Percentiles rank a stretch among this genome's conserved stretches.
phyloP scores from a whole-genome alignment of 306 rosid genomes.

The Datisca glomerata region DNA sequence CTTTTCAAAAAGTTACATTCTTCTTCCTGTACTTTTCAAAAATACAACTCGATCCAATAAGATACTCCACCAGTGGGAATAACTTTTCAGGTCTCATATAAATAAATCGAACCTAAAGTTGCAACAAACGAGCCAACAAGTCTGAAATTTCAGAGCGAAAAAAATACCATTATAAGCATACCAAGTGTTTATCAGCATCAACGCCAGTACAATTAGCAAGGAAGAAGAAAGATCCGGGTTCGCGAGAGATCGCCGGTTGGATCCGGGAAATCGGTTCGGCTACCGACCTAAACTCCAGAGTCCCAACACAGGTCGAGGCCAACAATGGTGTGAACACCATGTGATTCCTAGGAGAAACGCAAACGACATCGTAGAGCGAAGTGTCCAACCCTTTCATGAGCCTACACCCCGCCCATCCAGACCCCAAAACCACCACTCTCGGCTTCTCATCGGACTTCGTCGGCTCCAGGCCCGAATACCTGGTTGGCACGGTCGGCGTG shows the following conservation, averaged over 20 bases:
- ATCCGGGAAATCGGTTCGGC: slow-evolving; percentile 86
- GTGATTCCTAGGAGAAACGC: slow-evolving; percentile 95
- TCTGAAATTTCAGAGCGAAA: too few relatives aligned
- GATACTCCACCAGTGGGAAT: too few relatives aligned
- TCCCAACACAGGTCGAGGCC: slow-evolving; percentile 97
- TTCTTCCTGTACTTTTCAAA: too few relatives aligned
- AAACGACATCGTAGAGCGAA: slow-evolving; percentile 56
- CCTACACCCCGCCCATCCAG: slow-evolving; percentile 96
- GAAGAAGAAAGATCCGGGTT: slow-evolving; percentile 87
- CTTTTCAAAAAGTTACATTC: too few relatives aligned
- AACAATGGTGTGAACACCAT: slow-evolving; percentile 95
- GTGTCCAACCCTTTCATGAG: slow-evolving; percentile 76
- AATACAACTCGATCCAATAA: too few relatives aligned
- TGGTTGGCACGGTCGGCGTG: slow-evolving; percentile 8
- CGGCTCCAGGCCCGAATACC: slow-evolving; percentile 30
- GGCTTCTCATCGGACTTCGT: slow-evolving; percentile 71
- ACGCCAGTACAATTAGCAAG: slow-evolving; percentile 58
- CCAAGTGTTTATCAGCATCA: slow-evolving; percentile 47
- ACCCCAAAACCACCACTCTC: slow-evolving; percentile 72
- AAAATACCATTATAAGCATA: slow-evolving; percentile 10
- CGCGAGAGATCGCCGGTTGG: slow-evolving; percentile 77
- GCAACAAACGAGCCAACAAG: too few relatives aligned
- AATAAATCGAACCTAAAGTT: too few relatives aligned
- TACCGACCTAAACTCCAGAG: slow-evolving; percentile 83
- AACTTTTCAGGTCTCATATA: too few relatives aligned